phyloP scores from a whole-genome alignment of 352 stramenopile species.

The Elongisporangium prolatum region DNA sequence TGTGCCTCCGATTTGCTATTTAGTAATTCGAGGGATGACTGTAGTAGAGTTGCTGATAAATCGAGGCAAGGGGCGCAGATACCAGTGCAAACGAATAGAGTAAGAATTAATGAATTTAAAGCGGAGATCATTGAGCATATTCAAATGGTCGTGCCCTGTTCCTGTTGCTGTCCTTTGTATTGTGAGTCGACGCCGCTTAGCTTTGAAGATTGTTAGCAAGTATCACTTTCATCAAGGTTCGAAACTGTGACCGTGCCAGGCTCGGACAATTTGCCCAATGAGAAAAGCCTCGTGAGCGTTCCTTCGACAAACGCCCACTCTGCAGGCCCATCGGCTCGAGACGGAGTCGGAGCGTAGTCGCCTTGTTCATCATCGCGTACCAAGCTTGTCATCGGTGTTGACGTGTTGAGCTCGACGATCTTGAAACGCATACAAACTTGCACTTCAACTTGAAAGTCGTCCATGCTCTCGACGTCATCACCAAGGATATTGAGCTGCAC shows the following conservation, averaged over 20 bases:
- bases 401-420: slow-evolving; percentile 43
- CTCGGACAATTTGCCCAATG: slow-evolving; percentile 41
- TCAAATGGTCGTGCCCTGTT: too few relatives aligned
- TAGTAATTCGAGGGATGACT: too few relatives aligned
- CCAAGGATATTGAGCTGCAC: slow-evolving; percentile 45
- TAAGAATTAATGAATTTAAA: too few relatives aligned
- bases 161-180: too few relatives aligned
- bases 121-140: too few relatives aligned
- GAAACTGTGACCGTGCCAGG: slow-evolving; percentile 44
- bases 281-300: slow-evolving; percentile 51
- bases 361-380: slow-evolving; percentile 2
- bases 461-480: slow-evolving; percentile 5
- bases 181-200: too few relatives aligned
- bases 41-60: too few relatives aligned
- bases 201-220: too few relatives aligned
- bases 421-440: slow-evolving; percentile 73
- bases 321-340: slow-evolving; percentile 13
- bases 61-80: too few relatives aligned
- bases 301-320: slow-evolving; percentile 62
- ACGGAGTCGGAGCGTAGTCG: not conserved
- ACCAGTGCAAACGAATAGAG: too few relatives aligned
- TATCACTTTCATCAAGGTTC: slow-evolving; percentile 14
- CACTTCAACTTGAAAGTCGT: slow-evolving; percentile 49
- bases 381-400: slow-evolving; percentile 8
- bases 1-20: too few relatives aligned